Base-by-base conservation (phyloP, 768 basidiomycete genomes). In the Leccinum subgranulosum region DNA sequence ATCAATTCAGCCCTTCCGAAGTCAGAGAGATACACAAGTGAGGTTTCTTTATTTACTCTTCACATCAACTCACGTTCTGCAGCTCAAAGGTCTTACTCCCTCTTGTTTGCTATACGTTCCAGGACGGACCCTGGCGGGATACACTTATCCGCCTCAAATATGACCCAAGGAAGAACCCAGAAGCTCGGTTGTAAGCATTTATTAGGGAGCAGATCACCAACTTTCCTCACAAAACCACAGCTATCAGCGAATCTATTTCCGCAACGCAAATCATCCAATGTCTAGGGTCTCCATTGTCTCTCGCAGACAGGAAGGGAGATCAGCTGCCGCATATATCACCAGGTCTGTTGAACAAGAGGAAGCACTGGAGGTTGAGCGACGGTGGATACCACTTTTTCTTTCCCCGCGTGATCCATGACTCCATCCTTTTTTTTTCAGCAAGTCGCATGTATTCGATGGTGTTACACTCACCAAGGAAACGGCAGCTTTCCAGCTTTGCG, bases 71-170 rank as follows among this genome's bases (percentile, higher is more conserved):
- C 41, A 66, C 47, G 6, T 50, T 39, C 21, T 51, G 21, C 57
- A 96, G 94, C 59, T 89, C 90, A 12, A 96, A 95, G 68, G 73
- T 85, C 6, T 78, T 94, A 15, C 80, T 96, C 17, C 88, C 94
- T 3, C 73, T 90, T 6, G 84, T 89, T 4, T 88, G 86, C 54
- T 99, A 95, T 66, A 88, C 90, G 9, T 95, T 98, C 67, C 84
- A 87, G 63, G 95, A 97, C 62, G 97, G 97, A 0, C 94, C 95
- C 3, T 98, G 90, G 87, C 81, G 93, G 41, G 95, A 98, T 64
- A 90, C 90, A 14, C 80, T 94, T 51, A 81, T 98, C 34, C 84
- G 85, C 47, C 88, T 94, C 56, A 85, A 87, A 12, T 98, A 94
- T 66, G 97, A 99, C 67, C 97, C 97, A 9, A 80, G 95, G 41